Percentiles rank a stretch among this genome's conserved stretches.
Evolutionary conservation across 345 rosid genomes (phyloP).

Genomic region (Pugionium cornutum): DNA sequence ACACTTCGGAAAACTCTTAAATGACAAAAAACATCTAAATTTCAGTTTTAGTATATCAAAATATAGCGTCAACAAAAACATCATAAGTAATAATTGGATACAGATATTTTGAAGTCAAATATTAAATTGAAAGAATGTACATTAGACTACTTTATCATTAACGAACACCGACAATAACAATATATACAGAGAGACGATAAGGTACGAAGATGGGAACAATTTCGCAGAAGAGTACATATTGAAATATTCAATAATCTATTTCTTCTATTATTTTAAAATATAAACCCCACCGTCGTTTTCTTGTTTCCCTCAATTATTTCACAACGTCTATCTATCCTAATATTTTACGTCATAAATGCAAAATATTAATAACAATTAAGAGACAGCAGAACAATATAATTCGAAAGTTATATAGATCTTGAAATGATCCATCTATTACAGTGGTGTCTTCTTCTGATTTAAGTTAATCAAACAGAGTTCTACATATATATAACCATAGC

Average conservation of each 20-base stretch:
- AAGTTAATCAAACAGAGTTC: constrained; percentile 27
- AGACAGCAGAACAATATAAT: neutral
- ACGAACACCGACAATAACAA: constrained; percentile 35
- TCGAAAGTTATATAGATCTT: constrained; percentile 18
- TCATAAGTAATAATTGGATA: constrained; percentile 7
- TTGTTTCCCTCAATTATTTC: constrained; percentile 42
- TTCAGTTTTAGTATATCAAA: no score
- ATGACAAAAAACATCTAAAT: no score
- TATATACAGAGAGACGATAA: constrained; percentile 18
- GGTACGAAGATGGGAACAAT: constrained; percentile 35
- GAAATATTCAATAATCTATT: constrained; percentile 34
- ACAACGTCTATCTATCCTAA: constrained; percentile 26
- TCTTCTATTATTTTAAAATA: constrained; percentile 21
- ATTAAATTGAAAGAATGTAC: constrained; percentile 7
- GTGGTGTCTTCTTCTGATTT: constrained; percentile 24
- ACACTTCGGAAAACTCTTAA: no score
- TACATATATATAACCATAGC: constrained; percentile 6
- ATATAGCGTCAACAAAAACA: neutral
- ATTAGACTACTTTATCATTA: constrained; percentile 12
- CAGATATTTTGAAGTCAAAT: constrained; percentile 17
- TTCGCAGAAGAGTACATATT: constrained; percentile 29
- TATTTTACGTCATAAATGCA: no score
- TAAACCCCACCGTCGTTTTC: constrained; percentile 40
- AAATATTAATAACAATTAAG: no score
- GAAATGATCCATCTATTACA: constrained; percentile 29